These are phyloP conservation scores for Stemphylium beticola DNA, from an alignment of 2,329 filamentous ascomycete genomes.

Conservation along the genomic window DNA sequence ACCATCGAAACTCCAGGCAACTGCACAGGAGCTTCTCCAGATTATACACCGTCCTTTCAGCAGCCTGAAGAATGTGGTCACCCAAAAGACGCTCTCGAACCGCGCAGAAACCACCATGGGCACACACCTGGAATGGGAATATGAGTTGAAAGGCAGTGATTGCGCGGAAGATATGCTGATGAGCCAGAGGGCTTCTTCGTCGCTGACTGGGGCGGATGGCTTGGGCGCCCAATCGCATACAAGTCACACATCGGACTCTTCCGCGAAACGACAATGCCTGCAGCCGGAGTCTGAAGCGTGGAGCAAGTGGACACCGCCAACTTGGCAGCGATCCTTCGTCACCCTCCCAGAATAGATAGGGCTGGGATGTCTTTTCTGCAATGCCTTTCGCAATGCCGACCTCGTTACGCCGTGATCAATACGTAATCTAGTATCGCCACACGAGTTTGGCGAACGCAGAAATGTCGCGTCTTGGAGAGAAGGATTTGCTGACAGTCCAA, in stretches of 20 bases:
- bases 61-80: slow-evolving; percentile 1
- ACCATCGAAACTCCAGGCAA: slow-evolving; percentile 13
- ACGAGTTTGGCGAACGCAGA: too few relatives aligned
- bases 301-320: slow-evolving; percentile 6
- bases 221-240: background rate
- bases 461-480: too few relatives aligned
- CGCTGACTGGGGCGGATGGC: background rate
- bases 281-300: slow-evolving; percentile 1
- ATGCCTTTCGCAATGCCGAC: too few relatives aligned
- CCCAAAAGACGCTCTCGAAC: slow-evolving; percentile 8
- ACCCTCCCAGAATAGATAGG: too few relatives aligned
- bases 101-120: slow-evolving; percentile 7
- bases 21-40: slow-evolving; percentile 18
- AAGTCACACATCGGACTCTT: background rate
- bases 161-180: background rate
- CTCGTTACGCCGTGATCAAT: too few relatives aligned
- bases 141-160: slow-evolving; percentile 3
- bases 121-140: slow-evolving; percentile 16
- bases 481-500: too few relatives aligned
- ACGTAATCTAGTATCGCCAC: too few relatives aligned
- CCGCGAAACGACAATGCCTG: background rate
- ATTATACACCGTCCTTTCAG: slow-evolving; percentile 22
- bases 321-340: slow-evolving; percentile 2
- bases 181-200: too few relatives aligned
- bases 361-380: too few relatives aligned